phyloP scores from a whole-genome alignment of 139 green algal genomes.

The Chlamydomonas asymmetrica region DNA sequence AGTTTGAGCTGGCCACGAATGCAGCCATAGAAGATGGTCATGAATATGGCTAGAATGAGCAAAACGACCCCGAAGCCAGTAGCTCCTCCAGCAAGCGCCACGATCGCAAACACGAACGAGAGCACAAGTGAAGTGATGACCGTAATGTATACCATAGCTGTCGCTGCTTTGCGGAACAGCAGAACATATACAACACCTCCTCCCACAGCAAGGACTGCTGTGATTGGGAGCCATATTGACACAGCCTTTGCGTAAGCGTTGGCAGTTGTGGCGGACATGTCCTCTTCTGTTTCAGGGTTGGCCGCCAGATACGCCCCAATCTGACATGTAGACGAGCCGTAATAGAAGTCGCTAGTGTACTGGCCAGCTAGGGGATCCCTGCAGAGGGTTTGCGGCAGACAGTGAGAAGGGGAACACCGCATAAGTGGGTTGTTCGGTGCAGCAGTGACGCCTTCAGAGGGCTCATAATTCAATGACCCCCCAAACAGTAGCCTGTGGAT shows the following conservation, averaged over 20 bases:
- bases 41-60: neutral
- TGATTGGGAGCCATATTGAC: constrained; percentile 24
- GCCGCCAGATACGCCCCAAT: neutral
- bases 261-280: neutral
- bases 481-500: neutral
- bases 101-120: neutral
- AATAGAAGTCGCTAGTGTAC: constrained; percentile 13
- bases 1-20: constrained; percentile 14
- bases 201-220: neutral
- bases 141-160: neutral
- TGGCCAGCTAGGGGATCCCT: neutral
- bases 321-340: neutral
- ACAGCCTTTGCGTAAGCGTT: neutral
- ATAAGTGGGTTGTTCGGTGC: neutral
- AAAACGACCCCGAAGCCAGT: constrained; percentile 19
- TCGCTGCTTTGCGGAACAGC: constrained; percentile 18
- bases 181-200: constrained; percentile 4
- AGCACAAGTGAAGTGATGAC: neutral
- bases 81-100: constrained; percentile 1
- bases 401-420: neutral
- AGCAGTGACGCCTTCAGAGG: neutral
- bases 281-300: neutral
- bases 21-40: constrained; percentile 17
- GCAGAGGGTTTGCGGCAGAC: neutral
- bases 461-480: neutral